phyloP scores from a whole-genome alignment of 495 filamentous ascomycete species.

The Penicillium lagena region DNA sequence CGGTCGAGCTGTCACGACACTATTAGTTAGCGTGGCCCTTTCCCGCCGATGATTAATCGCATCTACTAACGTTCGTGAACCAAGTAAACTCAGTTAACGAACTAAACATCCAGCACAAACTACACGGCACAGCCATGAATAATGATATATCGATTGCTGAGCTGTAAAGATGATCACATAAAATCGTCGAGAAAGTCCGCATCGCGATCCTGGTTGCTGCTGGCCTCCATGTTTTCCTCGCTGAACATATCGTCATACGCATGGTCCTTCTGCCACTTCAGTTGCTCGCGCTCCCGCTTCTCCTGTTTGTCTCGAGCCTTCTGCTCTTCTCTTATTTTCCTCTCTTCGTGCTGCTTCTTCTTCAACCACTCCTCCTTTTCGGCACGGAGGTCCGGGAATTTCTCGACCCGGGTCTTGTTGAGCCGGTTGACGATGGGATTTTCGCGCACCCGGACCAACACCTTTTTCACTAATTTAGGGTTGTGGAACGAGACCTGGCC shows the following conservation, averaged over 20 bases:
- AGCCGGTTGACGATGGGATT: constrained; percentile 92
- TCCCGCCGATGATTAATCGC: constrained; percentile 22
- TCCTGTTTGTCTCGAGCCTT: constrained; percentile 75
- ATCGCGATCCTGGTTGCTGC: constrained; percentile 46
- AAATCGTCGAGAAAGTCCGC: constrained; percentile 47
- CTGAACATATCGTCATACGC: constrained; percentile 75
- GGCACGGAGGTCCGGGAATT: constrained; percentile 69
- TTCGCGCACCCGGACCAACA: constrained; percentile 68
- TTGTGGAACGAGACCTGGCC: constrained; percentile 96
- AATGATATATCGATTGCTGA: too few species aligned
- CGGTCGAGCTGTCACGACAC: constrained; percentile 3
- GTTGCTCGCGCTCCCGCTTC: constrained; percentile 71
- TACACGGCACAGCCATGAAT: too few species aligned
- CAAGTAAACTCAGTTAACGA: too few species aligned
- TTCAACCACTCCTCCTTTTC: constrained; percentile 73
- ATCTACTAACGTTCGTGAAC: too few species aligned
- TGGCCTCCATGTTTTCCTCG: constrained; percentile 37
- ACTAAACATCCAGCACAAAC: too few species aligned
- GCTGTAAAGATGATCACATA: constrained; percentile 31
- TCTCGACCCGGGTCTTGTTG: constrained; percentile 89
- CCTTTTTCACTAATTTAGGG: constrained; percentile 70
- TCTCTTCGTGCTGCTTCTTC: constrained; percentile 61
- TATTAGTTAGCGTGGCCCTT: constrained; percentile 1
- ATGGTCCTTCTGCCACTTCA: constrained; percentile 91
- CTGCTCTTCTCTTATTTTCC: constrained; percentile 60